A percentile compares a stretch with the other conserved stretches of the same genome.
phyloP scores from a whole-genome alignment of 148 eudicot genomes.

The Cornus florida region DNA sequence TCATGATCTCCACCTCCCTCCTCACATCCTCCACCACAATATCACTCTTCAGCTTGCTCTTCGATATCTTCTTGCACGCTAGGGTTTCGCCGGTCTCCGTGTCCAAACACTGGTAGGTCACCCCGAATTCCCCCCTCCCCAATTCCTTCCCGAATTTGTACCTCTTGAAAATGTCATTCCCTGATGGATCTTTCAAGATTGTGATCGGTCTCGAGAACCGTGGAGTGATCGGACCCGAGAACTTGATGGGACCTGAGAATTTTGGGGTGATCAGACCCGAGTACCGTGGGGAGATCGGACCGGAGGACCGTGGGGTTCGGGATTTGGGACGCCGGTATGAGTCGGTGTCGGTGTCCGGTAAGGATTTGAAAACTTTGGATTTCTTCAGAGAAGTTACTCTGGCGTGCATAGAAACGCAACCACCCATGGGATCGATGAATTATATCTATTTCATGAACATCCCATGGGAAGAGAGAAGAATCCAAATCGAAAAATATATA shows the following conservation, averaged over 20 bases:
- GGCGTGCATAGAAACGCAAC: constrained; percentile 25
- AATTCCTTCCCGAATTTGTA: constrained; percentile 68
- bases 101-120: constrained; percentile 64
- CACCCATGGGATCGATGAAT: constrained; percentile 25
- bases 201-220: constrained; percentile 27
- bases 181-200: constrained; percentile 42
- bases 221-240: background rate
- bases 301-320: background rate
- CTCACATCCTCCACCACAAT: constrained; percentile 80
- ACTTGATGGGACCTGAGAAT: too few relatives aligned
- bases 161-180: constrained; percentile 30
- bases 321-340: background rate
- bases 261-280: constrained; percentile 26
- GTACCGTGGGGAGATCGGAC: background rate
- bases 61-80: constrained; percentile 85
- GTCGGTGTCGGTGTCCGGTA: background rate
- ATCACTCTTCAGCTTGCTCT: constrained; percentile 70
- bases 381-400: constrained; percentile 1
- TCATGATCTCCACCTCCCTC: constrained; percentile 91
- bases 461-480: background rate
- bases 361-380: constrained; percentile 4
- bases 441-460: background rate
- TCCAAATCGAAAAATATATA: background rate
- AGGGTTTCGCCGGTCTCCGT: constrained; percentile 38
- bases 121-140: constrained; percentile 93